Percentiles rank a stretch among this genome's conserved stretches.
phyloP scores from a whole-genome alignment of 495 filamentous ascomycete genomes.

The Penicillium diatomitis region DNA sequence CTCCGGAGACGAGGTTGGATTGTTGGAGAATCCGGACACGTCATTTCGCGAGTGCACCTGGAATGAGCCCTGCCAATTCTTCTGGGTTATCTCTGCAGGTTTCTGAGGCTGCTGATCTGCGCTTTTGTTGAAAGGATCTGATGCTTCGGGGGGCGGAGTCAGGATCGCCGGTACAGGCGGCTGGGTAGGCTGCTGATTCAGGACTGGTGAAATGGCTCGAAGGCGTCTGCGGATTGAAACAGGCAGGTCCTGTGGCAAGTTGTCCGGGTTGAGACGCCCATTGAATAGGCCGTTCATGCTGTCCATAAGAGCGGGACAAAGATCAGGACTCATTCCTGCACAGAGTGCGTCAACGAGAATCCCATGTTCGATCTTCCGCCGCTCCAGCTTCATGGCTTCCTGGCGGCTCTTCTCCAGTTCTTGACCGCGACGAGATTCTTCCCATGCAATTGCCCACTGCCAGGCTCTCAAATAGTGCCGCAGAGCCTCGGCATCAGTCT shows the following conservation, averaged over 20 bases:
- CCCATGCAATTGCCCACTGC: slow-evolving; percentile 27
- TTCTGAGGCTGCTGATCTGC: too few species aligned
- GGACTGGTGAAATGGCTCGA: too few species aligned
- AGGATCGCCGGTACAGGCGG: too few species aligned
- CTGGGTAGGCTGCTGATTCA: too few species aligned
- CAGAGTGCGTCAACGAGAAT: slow-evolving; percentile 75
- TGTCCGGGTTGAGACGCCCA: neutral
- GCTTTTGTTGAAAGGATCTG: too few species aligned
- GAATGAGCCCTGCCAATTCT: too few species aligned
- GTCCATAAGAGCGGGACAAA: slow-evolving; percentile 85
- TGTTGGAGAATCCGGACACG: too few species aligned
- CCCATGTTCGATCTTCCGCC: slow-evolving; percentile 71
- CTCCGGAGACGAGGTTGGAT: too few species aligned
- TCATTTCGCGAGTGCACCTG: too few species aligned
- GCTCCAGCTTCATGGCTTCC: slow-evolving; percentile 66
- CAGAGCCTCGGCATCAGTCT: slow-evolving; percentile 73
- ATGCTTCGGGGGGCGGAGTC: too few species aligned
- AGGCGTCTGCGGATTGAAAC: too few species aligned
- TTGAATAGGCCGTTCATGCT: slow-evolving; percentile 42
- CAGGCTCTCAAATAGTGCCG: slow-evolving; percentile 74
- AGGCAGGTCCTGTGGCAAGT: neutral
- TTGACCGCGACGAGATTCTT: slow-evolving; percentile 76
- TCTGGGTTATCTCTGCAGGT: too few species aligned
- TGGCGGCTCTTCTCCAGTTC: slow-evolving; percentile 86
- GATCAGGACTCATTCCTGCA: slow-evolving; percentile 72